Evolutionary conservation across 2,329 filamentous ascomycete genomes (phyloP).

Genomic region (Aschersonia sp.): DNA sequence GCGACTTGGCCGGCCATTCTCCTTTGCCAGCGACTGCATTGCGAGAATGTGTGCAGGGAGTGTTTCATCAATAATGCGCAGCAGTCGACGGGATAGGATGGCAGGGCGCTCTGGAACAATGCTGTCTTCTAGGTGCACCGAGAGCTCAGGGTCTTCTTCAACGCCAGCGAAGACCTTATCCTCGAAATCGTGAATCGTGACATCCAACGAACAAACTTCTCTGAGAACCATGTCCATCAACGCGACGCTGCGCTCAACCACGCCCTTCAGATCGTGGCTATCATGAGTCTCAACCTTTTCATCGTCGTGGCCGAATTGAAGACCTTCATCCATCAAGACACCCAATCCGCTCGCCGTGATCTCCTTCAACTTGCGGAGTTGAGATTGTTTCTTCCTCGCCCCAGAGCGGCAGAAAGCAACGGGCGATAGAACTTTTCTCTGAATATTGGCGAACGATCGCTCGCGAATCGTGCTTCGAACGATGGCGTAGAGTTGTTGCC

Average conservation of each 20-base stretch:
- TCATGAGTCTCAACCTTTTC: conserved; percentile 38
- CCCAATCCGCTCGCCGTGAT: conserved; percentile 79
- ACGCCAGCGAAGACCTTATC: conserved; percentile 50
- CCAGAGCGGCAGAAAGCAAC: conserved; percentile 63
- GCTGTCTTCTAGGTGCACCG: conserved; percentile 32
- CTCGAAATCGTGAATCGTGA: conserved; percentile 48
- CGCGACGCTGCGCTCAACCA: conserved; percentile 65
- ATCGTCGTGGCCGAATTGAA: conserved; percentile 50
- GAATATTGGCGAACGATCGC: conserved; percentile 55
- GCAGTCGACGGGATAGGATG: conserved; percentile 50
- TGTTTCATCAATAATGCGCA: conserved; percentile 51
- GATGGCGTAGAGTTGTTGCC: conserved; percentile 64
- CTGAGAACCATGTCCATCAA: conserved; percentile 76
- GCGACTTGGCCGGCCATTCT: conserved; percentile 61
- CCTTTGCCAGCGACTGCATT: conserved; percentile 37
- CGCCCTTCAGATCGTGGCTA: conserved; percentile 46
- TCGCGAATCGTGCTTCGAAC: conserved; percentile 64
- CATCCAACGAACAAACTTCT: conserved; percentile 51
- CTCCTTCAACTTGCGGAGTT: conserved; percentile 57
- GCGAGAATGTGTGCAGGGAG: conserved; percentile 51
- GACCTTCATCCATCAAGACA: conserved; percentile 72
- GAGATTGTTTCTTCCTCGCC: conserved; percentile 57
- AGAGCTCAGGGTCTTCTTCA: conserved; percentile 44
- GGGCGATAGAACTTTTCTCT: conserved; percentile 60
- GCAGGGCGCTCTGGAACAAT: conserved; percentile 33